These are phyloP conservation scores for Oenanthe javanica DNA, from an alignment of 140 eudicot species.

Conservation along the genomic window DNA sequence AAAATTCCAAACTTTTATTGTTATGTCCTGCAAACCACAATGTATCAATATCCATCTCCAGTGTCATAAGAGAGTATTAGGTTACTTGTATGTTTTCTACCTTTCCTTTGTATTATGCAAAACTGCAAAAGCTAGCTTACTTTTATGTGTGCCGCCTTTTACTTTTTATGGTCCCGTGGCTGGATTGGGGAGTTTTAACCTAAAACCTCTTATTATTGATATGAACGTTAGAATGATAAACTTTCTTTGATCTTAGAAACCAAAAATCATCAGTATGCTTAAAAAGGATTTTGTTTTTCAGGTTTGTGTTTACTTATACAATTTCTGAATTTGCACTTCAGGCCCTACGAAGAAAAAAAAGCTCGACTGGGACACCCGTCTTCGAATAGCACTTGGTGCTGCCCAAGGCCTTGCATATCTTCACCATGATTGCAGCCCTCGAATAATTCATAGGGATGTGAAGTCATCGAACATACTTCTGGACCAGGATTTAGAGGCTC, in stretches of 20 bases:
- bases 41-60: background rate
- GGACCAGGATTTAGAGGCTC: conserved; percentile 85
- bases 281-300: background rate
- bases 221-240: background rate
- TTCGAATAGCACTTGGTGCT: conserved; percentile 77
- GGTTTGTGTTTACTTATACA: background rate
- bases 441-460: conserved; percentile 88
- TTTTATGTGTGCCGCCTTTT: background rate
- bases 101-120: background rate
- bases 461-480: conserved; percentile 87
- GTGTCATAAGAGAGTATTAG: background rate
- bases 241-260: background rate
- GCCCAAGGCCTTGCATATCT: conserved; percentile 98
- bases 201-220: background rate
- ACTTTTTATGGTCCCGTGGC: background rate
- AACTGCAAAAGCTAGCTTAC: background rate
- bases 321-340: conserved; percentile 7
- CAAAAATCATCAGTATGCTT: background rate
- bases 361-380: conserved; percentile 85
- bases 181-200: background rate
- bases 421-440: conserved; percentile 96
- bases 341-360: conserved; percentile 79
- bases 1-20: background rate
- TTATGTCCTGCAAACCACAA: background rate
- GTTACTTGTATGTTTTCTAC: background rate